Evolutionary conservation across 768 basidiomycete genomes (phyloP).

Genomic region (Pleurotus citrinopileatus): DNA sequence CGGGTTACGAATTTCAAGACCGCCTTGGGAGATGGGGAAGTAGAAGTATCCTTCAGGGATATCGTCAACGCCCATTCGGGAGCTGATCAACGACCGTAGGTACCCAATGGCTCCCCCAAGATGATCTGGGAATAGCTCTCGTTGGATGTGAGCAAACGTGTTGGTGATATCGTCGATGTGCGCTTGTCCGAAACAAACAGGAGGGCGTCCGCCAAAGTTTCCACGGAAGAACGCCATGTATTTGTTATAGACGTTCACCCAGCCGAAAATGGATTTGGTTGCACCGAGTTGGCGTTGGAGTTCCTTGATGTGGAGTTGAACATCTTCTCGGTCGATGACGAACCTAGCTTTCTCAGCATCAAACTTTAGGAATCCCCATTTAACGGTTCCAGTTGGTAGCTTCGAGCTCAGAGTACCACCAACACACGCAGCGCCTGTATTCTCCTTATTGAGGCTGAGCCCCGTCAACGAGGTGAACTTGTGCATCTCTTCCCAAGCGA

Average conservation of each 20-base stretch:
- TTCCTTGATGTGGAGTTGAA: constrained; percentile 34
- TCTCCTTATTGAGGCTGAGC: constrained; percentile 36
- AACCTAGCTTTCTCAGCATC: constrained; percentile 27
- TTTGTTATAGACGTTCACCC: constrained; percentile 36
- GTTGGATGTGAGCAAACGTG: constrained; percentile 30
- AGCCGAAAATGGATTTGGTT: constrained; percentile 36
- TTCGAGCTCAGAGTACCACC: constrained; percentile 15
- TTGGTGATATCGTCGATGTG: constrained; percentile 29
- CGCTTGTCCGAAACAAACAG: constrained; percentile 27
- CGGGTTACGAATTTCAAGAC: constrained; percentile 33
- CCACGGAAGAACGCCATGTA: constrained; percentile 35
- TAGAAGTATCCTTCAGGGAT: constrained; percentile 40
- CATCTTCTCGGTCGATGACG: constrained; percentile 32
- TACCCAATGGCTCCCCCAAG: constrained; percentile 20
- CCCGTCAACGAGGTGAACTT: constrained; percentile 37
- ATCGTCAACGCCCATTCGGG: constrained; percentile 28
- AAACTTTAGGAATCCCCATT: constrained; percentile 40
- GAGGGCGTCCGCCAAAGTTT: constrained; percentile 33
- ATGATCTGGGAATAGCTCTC: constrained; percentile 26
- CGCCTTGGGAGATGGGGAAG: constrained; percentile 33
- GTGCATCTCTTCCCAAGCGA: constrained; percentile 41
- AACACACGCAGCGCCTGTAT: constrained; percentile 39
- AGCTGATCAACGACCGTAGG: constrained; percentile 21
- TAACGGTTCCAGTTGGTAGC: constrained; percentile 32
- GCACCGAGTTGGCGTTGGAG: constrained; percentile 32